Evolutionary conservation across 257 asterid species (phyloP).

Genomic region (Cynanchum wilfordii): DNA sequence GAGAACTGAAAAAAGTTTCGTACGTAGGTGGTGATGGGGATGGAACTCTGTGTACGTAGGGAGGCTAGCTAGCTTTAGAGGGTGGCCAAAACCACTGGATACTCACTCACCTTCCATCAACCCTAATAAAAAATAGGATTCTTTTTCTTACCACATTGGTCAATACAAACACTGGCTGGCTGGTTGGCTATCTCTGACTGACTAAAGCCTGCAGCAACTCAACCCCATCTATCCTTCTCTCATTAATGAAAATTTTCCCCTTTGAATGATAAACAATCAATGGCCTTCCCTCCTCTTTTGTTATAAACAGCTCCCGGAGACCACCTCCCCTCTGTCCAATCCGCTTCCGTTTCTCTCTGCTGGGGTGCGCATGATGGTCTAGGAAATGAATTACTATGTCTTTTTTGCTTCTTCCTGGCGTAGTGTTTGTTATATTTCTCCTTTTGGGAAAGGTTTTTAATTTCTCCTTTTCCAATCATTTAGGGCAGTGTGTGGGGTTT

Average conservation of each 20-base stretch:
- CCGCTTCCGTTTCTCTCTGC: conserved; percentile 13
- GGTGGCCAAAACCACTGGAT: not conserved
- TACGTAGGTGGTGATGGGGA: not conserved
- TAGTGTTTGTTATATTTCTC: conserved; percentile 29
- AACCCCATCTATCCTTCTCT: not conserved
- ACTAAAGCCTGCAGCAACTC: conserved; percentile 7
- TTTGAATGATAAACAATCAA: conserved; percentile 3
- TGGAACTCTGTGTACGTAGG: not conserved
- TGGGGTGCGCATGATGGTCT: not conserved
- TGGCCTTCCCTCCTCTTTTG: not conserved
- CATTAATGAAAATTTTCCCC: conserved; percentile 10
- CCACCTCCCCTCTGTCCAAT: conserved; percentile 7
- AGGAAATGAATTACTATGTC: too few species aligned
- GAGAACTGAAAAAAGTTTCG: not conserved
- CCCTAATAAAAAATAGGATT: not conserved
- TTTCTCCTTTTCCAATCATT: conserved; percentile 15
- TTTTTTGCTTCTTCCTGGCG: conserved; percentile 12
- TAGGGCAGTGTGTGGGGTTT: not conserved
- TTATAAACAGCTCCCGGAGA: conserved; percentile 13
- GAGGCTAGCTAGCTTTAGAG: not conserved
- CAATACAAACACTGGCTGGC: too few species aligned
- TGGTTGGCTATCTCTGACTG: not conserved
- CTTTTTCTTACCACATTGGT: conserved; percentile 19
- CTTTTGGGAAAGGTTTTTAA: conserved; percentile 18
- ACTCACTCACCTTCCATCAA: conserved; percentile 3